Conservation (phyloP, 2,329 filamentous ascomycete genomes). For the Penicillium sp. region DNA sequence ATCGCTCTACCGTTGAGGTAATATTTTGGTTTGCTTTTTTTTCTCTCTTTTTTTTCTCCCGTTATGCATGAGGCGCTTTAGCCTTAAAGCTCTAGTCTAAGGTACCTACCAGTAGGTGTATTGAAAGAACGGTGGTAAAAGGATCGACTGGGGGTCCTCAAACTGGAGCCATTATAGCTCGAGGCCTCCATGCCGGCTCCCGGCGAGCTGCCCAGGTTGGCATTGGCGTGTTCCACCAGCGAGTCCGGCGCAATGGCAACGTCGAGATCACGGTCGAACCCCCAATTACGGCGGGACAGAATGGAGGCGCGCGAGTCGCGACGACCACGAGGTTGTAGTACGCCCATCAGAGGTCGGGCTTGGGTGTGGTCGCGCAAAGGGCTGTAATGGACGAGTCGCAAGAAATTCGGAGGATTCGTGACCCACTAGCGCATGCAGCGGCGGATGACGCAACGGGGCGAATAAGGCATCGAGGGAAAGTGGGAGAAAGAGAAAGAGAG, state of each 20-base stretch:
- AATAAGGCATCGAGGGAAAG: slow-evolving; percentile 5
- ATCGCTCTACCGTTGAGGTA: slow-evolving; percentile 7
- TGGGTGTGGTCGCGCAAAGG: slow-evolving; percentile 21
- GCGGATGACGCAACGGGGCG: slow-evolving; percentile 29
- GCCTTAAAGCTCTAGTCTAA: neutral
- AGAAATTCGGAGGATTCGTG: slow-evolving; percentile 26
- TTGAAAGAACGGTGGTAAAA: slow-evolving; percentile 55
- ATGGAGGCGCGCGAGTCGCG: slow-evolving; percentile 38
- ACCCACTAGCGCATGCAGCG: slow-evolving; percentile 31
- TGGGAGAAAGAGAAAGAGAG: neutral
- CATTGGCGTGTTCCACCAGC: slow-evolving; percentile 38
- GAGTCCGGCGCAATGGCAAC: slow-evolving; percentile 27
- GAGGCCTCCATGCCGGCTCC: slow-evolving; percentile 37
- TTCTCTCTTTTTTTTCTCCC: neutral
- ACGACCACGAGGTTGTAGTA: slow-evolving; percentile 39
- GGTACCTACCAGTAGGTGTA: slow-evolving; percentile 45
- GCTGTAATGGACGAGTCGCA: slow-evolving; percentile 5
- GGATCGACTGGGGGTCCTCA: slow-evolving; percentile 51
- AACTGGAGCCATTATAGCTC: slow-evolving; percentile 40
- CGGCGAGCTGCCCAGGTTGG: slow-evolving; percentile 38
- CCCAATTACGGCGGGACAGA: slow-evolving; percentile 33
- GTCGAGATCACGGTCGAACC: slow-evolving; percentile 32
- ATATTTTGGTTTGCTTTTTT: neutral
- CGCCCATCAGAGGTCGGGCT: slow-evolving; percentile 30
- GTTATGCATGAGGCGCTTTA: neutral